A percentile compares a stretch with the other conserved stretches of the same genome.
Evolutionary conservation across 805 yeast species (phyloP).

Genomic region (Candida mattraensis): DNA sequence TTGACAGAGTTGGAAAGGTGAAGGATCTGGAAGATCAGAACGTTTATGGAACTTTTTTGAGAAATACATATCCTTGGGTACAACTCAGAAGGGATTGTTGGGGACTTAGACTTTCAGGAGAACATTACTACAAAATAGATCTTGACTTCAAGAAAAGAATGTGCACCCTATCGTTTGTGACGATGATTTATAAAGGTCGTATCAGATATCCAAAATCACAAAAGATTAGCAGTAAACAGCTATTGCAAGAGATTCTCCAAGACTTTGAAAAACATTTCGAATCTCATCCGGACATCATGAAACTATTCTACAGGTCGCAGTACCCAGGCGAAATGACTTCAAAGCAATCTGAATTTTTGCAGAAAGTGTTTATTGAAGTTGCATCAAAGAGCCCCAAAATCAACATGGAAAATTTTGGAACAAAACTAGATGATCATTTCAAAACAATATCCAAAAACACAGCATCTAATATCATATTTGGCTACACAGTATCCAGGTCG

Average conservation of each 20-base stretch:
- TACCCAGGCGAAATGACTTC: constrained; percentile 21
- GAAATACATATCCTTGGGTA: constrained; percentile 21
- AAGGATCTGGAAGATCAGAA: constrained; percentile 14
- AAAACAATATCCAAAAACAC: constrained; percentile 20
- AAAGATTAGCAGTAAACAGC: constrained; percentile 10
- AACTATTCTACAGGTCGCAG: constrained; percentile 8
- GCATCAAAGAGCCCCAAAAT: constrained; percentile 24
- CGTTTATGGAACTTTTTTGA: constrained; percentile 12
- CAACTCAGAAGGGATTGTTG: constrained; percentile 22
- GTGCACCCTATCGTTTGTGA: constrained; percentile 14
- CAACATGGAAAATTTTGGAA: constrained; percentile 20
- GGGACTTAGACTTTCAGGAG: constrained; percentile 20
- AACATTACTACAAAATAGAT: constrained; percentile 22
- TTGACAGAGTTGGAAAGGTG: constrained; percentile 17
- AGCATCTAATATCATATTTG: constrained; percentile 34
- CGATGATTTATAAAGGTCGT: constrained; percentile 9
- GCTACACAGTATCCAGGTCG: constrained; percentile 30
- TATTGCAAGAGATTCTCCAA: constrained; percentile 21
- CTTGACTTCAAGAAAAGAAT: constrained; percentile 12
- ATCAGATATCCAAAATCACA: constrained; percentile 18
- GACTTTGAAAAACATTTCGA: constrained; percentile 17
- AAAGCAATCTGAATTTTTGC: constrained; percentile 25
- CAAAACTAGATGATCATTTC: constrained; percentile 17
- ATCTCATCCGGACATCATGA: constrained; percentile 6
- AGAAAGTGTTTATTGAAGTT: constrained; percentile 14